phyloP scores from a whole-genome alignment of 208 protist species.

The Trypanosoma vivax region DNA sequence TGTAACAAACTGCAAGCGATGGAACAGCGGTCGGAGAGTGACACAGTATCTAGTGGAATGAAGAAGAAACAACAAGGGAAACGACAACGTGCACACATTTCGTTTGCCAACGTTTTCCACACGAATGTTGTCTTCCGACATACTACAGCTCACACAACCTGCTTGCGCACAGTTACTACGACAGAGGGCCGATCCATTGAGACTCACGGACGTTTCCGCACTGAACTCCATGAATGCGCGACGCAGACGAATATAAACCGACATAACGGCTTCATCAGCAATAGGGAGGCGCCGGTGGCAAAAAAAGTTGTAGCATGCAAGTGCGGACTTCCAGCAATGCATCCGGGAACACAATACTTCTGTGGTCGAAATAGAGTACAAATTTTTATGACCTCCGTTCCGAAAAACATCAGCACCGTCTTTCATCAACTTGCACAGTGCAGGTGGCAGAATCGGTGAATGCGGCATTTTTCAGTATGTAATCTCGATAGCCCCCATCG shows the following conservation, averaged over 20 bases:
- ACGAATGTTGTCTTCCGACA: too few relatives aligned
- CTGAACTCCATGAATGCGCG: not conserved
- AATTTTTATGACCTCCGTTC: too few relatives aligned
- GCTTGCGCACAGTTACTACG: too few relatives aligned
- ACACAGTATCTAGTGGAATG: constrained; percentile 4
- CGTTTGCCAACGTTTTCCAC: too few relatives aligned
- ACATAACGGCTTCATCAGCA: constrained; percentile 16
- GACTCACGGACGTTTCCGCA: not conserved
- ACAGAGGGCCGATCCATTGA: not conserved
- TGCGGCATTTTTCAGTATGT: too few relatives aligned
- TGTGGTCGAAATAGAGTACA: too few relatives aligned
- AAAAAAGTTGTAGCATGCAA: constrained; percentile 23
- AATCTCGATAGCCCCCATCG: too few relatives aligned
- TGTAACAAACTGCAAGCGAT: constrained; percentile 9
- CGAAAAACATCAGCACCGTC: too few relatives aligned
- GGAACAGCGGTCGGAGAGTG: constrained; percentile 15
- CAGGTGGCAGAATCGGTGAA: too few relatives aligned
- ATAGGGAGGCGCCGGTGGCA: constrained; percentile 19
- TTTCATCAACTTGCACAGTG: too few relatives aligned
- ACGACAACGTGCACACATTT: too few relatives aligned
- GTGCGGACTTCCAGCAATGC: constrained; percentile 13
- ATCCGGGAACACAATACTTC: constrained; percentile 17
- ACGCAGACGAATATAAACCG: constrained; percentile 8
- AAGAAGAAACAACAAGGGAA: constrained; percentile 8
- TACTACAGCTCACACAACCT: too few relatives aligned